Conservation (phyloP, 805 yeast species). For the Kodamaea hsintzibuensis region DNA sequence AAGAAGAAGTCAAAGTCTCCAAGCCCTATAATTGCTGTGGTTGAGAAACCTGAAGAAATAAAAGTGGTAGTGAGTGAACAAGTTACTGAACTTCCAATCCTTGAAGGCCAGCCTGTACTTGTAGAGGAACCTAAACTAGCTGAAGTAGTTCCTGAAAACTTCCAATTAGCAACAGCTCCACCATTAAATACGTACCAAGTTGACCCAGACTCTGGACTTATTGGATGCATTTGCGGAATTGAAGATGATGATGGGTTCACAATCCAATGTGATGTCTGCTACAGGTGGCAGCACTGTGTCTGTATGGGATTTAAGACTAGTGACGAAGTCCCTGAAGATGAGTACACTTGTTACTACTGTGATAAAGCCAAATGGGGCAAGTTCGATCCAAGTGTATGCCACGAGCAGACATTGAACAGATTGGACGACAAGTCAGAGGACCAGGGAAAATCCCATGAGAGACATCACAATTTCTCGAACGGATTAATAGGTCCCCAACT, state of each 20-base stretch:
- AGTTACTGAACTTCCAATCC: background rate
- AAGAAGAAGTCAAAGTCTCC: slow-evolving; percentile 1
- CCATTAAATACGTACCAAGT: slow-evolving; percentile 54
- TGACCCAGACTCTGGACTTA: slow-evolving; percentile 79
- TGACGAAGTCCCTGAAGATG: slow-evolving; percentile 77
- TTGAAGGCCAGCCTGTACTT: background rate
- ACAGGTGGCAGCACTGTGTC: slow-evolving; percentile 93
- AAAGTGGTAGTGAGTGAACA: background rate
- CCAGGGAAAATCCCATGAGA: slow-evolving; percentile 1
- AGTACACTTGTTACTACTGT: slow-evolving; percentile 76
- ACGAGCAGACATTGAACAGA: slow-evolving; percentile 30
- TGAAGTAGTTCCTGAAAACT: background rate
- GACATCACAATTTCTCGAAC: slow-evolving; percentile 1
- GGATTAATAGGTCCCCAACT: slow-evolving; percentile 1
- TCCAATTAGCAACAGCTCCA: slow-evolving; percentile 20
- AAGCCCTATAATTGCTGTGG: background rate
- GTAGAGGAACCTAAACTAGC: background rate
- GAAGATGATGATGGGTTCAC: slow-evolving; percentile 92
- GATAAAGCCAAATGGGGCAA: slow-evolving; percentile 46
- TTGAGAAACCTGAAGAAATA: background rate
- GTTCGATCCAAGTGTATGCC: slow-evolving; percentile 41
- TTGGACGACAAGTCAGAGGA: slow-evolving; percentile 27
- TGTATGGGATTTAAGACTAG: slow-evolving; percentile 78
- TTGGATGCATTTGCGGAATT: slow-evolving; percentile 85
- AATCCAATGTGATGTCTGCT: slow-evolving; percentile 90